phyloP scores from a whole-genome alignment of 768 basidiomycete genomes.

The Mrakia blollopis region DNA sequence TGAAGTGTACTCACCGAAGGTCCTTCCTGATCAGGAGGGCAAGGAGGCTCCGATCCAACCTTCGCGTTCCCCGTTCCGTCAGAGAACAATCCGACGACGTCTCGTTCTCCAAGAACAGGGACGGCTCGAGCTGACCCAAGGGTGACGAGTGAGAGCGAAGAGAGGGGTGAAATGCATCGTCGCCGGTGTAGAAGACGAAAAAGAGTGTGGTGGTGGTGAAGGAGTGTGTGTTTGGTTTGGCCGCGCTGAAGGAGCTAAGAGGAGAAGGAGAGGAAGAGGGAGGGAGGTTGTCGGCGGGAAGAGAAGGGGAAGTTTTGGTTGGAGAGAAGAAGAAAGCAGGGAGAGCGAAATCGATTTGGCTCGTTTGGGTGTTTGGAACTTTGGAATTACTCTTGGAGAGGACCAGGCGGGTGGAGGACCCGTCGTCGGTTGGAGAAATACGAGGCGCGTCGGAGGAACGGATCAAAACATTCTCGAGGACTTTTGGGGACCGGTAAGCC shows the following conservation, averaged over 20 bases:
- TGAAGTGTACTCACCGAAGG: not conserved
- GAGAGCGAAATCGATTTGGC: not conserved
- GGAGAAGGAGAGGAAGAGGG: not conserved
- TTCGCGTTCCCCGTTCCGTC: not conserved
- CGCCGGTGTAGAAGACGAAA: not conserved
- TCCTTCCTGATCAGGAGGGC: constrained; percentile 11
- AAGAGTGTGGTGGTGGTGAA: not conserved
- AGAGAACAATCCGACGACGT: not conserved
- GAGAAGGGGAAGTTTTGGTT: not conserved
- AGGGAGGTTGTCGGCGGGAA: not conserved
- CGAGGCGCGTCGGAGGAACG: not conserved
- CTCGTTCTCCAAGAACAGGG: not conserved
- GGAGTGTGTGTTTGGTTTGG: not conserved
- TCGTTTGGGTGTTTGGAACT: not conserved
- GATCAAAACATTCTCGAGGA: not conserved
- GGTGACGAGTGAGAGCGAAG: constrained; percentile 4
- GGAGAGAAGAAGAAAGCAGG: not conserved
- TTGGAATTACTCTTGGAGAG: not conserved
- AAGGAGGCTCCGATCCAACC: not conserved
- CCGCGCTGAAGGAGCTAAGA: not conserved
- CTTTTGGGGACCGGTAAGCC: not conserved
- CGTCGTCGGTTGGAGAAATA: too few species aligned
- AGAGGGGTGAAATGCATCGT: constrained; percentile 10
- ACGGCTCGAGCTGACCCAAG: constrained; percentile 5
- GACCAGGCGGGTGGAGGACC: not conserved